Evolutionary conservation across 1,284 basidiomycete species (phyloP), one percentile per base, ranked within the genome.

Genomic region (Ustilago sp.): DNA sequence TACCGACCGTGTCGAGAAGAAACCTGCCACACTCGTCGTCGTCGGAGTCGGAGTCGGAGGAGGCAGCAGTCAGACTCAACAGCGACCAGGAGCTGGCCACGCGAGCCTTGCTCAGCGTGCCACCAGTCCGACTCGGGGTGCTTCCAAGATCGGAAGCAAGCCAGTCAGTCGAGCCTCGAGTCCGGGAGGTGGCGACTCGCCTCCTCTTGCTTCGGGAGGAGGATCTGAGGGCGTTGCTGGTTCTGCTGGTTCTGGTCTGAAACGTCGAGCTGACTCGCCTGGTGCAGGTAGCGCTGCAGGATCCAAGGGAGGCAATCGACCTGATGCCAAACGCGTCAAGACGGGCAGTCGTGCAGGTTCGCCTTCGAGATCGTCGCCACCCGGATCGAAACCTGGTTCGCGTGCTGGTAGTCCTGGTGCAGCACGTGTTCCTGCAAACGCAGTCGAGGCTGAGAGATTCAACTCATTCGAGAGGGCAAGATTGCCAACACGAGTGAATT

Each of bases 371-470:
- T 74, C 69, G 3, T 60, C 69, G 3, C 63, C 69, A 13, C 55
- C 64, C 2, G 69, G 56, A 6, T 80, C 78, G 19, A 70, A 67
- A 23, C 55, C 58, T 2, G 68, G 51, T 15, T 80, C 77, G 36
- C 73, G 77, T 19, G 77, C 73, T 3, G 73, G 67, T 3, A 74
- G 69, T 19, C 77, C 77, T 4, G 74, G 69, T 38, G 74, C 69
- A 3, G 63, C 74, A 19, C 70, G 68, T 32, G 54, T 64, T 17
- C 63, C 65, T 51, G 75, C 67, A 13, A 77, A 68, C 34, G 74
- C 79, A 17, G 79, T 84, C 12, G 82, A 84, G 47, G 53, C 68
- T 4, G 80, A 83, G 55, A 74, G 83, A 79, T 78, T 39, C 69
- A 78, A 45, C 75, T 83, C 3, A 70, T 84, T 19, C 69, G 76